Evolutionary conservation across 441 rosid species (phyloP), one percentile per base, ranked within the genome.

Genomic region (Dalechampia spathulata): DNA sequence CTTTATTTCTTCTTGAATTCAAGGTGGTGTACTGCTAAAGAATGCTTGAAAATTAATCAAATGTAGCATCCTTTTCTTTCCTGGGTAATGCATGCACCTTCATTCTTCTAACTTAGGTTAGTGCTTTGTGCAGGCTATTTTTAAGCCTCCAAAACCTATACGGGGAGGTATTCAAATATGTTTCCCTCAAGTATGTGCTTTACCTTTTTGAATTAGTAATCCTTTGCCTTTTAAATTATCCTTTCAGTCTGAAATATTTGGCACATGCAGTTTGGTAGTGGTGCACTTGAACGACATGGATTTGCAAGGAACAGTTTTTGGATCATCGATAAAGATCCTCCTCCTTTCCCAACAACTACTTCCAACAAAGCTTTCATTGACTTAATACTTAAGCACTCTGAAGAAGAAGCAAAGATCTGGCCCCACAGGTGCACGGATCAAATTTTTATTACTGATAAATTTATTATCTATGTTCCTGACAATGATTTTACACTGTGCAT

Each of bases 141-240:
- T 71, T 38, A 84, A 63, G 58, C 98, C 95, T 65, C 91, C 96
- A 14, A 66, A 78, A 61, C 75, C 91, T 0, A 83, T 88, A 9
- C 72, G 96, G 62, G 98, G 98, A 60, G 98, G 98, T 39, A 86
- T 92, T 58, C 95, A 95, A 10, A 80, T 92, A 27, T 86, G 96
- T 64, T 92, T 86, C 58, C 98, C 95, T n/a, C 96, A 92, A 87
- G 96, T 88, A 78, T 54, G 61, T 61, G 42, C 15, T 41, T 32
- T 20, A 20, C 67, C 42, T 48, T 30, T 23, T 42, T 42, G 28
- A 40, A 20, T 28, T 55, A 42, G 52, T 55, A 12, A 50, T 16
- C n/a, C n/a, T n/a, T n/a, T 68, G 10, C 4, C 26, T 20, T 21
- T 15, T 16, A 21, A 37, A 17, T 27, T 42, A 45, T 41, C 23